Evolutionary conservation across 2,329 filamentous ascomycete species (phyloP), one percentile per base, ranked within the genome.

Genomic region (Stemphylium vesicarium): DNA sequence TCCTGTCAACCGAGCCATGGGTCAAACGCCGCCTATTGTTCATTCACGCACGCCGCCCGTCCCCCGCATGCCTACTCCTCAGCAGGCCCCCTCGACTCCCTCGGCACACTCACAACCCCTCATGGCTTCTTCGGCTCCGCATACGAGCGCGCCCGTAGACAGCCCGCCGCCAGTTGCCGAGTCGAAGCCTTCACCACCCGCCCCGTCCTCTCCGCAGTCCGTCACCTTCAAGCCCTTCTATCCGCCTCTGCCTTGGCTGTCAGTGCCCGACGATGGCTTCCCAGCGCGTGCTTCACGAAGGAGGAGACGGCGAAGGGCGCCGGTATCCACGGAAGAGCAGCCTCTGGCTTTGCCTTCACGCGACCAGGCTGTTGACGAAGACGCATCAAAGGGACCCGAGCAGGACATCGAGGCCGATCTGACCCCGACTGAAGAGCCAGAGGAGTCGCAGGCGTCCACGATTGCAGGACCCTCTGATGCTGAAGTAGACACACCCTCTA

Each of bases 211-310:
- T 9, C 64, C 66, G 13, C 67, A 68, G 39, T 65, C 65, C 20
- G 59, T 66, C 8, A 59, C 63, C 7, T 65, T 65, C 46, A 78
- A 77, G 67, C 80, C 81, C 2, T 85, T 80, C 67, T 78, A 79
- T 56, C 80, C 83, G 54, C 76, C 78, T 11, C 74, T 88, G 16
- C 85, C 85, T 10, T 88, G 85, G 85, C 78, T 85, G 31, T 88
- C 85, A 11, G 79, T 82, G 24, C 79, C 82, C 13, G 81, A 82
- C 16, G 74, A 74, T 29, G 74, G 79, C 2, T 87, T 88, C 64
- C 85, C 85, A 3, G 72, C 80, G 13, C 78, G 80, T 66, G 77
- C 78, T 43, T 77, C 79, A 12, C 75, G 77, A 47, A 65, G 70
- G 35, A 77, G 78, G 63, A 79, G 80, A 62, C 79, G 82, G 46